phyloP scores from a whole-genome alignment of 257 asterid species.

The Scutellaria barbata region DNA sequence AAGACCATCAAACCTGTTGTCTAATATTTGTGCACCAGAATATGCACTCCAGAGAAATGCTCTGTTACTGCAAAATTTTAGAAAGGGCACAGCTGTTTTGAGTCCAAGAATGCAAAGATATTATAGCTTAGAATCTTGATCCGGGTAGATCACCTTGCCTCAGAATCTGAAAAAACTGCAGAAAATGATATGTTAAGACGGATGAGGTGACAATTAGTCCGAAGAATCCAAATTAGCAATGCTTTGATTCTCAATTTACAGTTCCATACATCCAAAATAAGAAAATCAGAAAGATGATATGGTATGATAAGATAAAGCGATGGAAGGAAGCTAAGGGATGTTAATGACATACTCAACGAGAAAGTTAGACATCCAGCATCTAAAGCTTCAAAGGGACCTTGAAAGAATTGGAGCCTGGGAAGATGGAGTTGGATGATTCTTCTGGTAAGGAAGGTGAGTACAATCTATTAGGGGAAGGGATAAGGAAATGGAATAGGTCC shows the following conservation, averaged over 20 bases:
- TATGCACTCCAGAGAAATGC: conserved; percentile 19
- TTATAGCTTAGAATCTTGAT: conserved; percentile 24
- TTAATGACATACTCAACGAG: conserved; percentile 5
- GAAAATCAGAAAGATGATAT: background rate
- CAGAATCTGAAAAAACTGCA: conserved; percentile 38
- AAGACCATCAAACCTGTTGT: conserved; percentile 40
- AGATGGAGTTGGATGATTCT: conserved; percentile 13
- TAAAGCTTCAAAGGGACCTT: conserved; percentile 17
- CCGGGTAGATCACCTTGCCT: conserved; percentile 32
- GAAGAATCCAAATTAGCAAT: conserved; percentile 4
- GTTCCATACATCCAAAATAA: background rate
- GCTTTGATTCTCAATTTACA: background rate
- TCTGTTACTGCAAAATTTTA: conserved; percentile 45
- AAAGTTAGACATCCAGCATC: conserved; percentile 20
- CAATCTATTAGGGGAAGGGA: background rate
- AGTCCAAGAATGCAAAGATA: conserved; percentile 11
- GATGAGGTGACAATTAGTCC: conserved; percentile 6
- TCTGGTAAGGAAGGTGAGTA: conserved; percentile 23
- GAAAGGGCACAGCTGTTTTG: conserved; percentile 20
- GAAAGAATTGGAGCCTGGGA: conserved; percentile 20
- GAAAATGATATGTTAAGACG: conserved; percentile 10
- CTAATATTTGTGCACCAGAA: conserved; percentile 34
- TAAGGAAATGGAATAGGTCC: background rate
- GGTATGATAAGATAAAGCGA: background rate
- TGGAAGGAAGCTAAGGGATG: background rate